Evolutionary conservation across 2,329 filamentous ascomycete species (phyloP).

Genomic region (Dothideomycetes sp.): DNA sequence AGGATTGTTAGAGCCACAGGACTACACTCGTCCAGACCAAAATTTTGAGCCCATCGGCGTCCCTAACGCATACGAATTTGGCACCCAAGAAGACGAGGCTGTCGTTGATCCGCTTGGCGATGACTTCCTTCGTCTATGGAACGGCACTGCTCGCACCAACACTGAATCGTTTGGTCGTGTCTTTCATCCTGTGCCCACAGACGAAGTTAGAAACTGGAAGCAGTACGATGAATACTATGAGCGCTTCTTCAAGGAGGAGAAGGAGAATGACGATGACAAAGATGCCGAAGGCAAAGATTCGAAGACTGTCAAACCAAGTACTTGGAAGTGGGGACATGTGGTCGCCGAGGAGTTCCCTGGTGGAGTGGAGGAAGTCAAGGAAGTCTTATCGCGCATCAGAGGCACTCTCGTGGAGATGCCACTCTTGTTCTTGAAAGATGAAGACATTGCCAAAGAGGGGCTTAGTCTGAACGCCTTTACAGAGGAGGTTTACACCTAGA

Average conservation of each 20-base stretch:
- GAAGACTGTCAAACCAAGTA: constrained; percentile 27
- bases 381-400: constrained; percentile 61
- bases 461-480: constrained; percentile 44
- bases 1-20: constrained; percentile 69
- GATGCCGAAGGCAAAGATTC: constrained; percentile 26
- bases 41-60: constrained; percentile 49
- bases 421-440: constrained; percentile 70
- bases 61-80: constrained; percentile 42
- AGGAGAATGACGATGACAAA: constrained; percentile 29
- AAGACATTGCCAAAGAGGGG: constrained; percentile 78
- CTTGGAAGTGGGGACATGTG: constrained; percentile 78
- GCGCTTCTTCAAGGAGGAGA: constrained; percentile 45
- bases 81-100: constrained; percentile 35
- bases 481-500: constrained; percentile 31
- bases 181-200: constrained; percentile 69
- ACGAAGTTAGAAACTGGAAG: constrained; percentile 58
- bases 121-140: constrained; percentile 63
- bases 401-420: constrained; percentile 71
- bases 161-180: constrained; percentile 70
- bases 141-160: constrained; percentile 59
- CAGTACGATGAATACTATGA: constrained; percentile 64
- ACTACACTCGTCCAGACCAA: constrained; percentile 47
- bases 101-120: constrained; percentile 65
- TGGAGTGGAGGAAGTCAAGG: constrained; percentile 40
- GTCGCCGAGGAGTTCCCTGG: constrained; percentile 44